Evolutionary conservation across 768 basidiomycete species (phyloP), one percentile per base, ranked within the genome.

Genomic region (Astraeus odoratus): DNA sequence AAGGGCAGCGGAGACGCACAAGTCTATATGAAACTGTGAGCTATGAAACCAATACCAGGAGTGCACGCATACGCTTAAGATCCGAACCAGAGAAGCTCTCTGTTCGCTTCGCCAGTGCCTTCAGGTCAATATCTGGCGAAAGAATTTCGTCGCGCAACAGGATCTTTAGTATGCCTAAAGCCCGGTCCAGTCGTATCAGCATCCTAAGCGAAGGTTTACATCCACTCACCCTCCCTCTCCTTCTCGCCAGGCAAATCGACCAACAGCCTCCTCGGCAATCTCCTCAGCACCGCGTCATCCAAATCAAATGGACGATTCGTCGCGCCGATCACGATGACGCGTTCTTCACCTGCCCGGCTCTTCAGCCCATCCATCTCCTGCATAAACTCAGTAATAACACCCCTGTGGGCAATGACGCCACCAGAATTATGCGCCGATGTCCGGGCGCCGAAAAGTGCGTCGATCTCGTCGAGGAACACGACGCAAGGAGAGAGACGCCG

Each of bases 301-400:
- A 92, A 67, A 57, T 92, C 89, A 55, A 90, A 92, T 1, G 89
- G 89, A 51, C 93, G 67, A 62, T 97, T 97, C 2, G 94, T 96
- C 2, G 93, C 93, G 31, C 94, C 93, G 42, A 97, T 91, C 39
- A 97, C 83, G 45, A 95, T 83, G 46, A 96, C 80, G 50, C 79
- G 80, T 51, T 87, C 80, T 43, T 91, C 86, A 51, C 75, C 76
- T 23, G 81, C 83, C 9, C 60, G 60, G 8, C 86, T 77, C 59
- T 81, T 86, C 47, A 97, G 67, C 3, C 93, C 93, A 56, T 97
- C 93, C 92, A 97, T 95, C 61, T 95, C 91, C 58, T 89, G 87
- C 88, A 93, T 91, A 62, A 91, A 91, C 63, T 93, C 87, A 8
- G 89, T 92, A 59, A 89, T 85, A 42, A 94, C 80, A 36, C 89